Evolutionary conservation across 176 grass and related monocot species (phyloP), one percentile per base, ranked within the genome.

Genomic region (Oryza officinalis): DNA sequence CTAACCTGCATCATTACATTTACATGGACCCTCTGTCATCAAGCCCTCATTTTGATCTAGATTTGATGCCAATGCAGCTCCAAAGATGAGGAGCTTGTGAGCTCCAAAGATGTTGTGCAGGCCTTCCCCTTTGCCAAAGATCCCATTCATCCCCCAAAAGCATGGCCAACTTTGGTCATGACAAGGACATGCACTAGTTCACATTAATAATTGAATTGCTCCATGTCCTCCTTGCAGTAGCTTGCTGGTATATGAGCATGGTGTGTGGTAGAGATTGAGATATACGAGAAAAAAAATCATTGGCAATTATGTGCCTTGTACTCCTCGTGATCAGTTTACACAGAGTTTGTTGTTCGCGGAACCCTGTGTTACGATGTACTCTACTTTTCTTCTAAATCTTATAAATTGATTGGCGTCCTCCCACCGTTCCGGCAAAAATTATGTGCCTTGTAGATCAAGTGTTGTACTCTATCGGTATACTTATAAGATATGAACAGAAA

Each of bases 161-260:
- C 80, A 84, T 66, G 76, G 3, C 63, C 71, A 86, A 31, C 90
- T 94, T 94, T 97, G 86, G 67, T 72, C 77, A 90, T 77, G 84
- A 77, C 75, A 94, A 72, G 92, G 90, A 93, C 95, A 70, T 45
- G 69, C 84, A 80, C 86, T 76, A 81, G 67, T 79, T 72, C 54
- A 82, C 76, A 43, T 78, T 77, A 74, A 84, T 88, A 75, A 91
- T 72, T 88, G 44, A 71, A 91, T 72, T 88, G 44, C 80, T 23
- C 13, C 5, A 40, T 70, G 38, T 70, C 74, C 67, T 83, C 60
- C 49, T 54, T 59, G 2, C 54, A 61, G 8, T 60, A 25, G 9
- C 47, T 17, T 68, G 40, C 27, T 33, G 65, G 13, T 30, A 38
- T 23, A 74, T 27, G 63, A 57, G 33, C 11, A 63, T 27, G 46